These are phyloP conservation scores for Casuarina equisetifolia DNA, from an alignment of 306 rosid genomes.

Conservation along the genomic window DNA sequence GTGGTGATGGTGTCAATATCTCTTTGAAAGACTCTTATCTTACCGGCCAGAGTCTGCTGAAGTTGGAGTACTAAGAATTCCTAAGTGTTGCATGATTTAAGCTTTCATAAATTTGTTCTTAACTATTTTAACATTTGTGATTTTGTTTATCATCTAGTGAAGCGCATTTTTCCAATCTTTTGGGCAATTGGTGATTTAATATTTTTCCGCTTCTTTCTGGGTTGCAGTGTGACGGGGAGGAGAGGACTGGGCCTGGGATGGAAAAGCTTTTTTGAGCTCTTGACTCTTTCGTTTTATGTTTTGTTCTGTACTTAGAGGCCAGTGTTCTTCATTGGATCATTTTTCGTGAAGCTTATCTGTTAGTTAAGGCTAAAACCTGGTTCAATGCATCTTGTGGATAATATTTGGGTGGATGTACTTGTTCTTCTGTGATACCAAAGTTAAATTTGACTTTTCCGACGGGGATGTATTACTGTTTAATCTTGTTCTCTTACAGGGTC, in stretches of 20 bases:
- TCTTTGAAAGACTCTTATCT: not conserved
- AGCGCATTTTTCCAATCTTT: not conserved
- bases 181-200: not conserved
- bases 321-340: conserved; percentile 9
- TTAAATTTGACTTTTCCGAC: not conserved
- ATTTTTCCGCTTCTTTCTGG: not conserved
- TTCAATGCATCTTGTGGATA: not conserved
- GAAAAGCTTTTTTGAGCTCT: not conserved
- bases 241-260: conserved; percentile 5
- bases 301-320: not conserved
- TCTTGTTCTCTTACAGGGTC: not conserved
- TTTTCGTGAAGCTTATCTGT: not conserved
- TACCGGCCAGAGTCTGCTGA: not conserved
- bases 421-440: not conserved
- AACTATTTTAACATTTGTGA: not conserved
- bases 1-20: not conserved
- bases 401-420: not conserved
- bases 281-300: not conserved
- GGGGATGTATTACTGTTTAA: not conserved
- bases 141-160: not conserved
- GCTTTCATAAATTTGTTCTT: not conserved
- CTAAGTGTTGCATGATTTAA: not conserved
- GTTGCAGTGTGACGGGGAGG: not conserved
- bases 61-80: not conserved
- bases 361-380: not conserved